phyloP scores from a whole-genome alignment of 805 yeast genomes.

The Kuraishia ogatae region DNA sequence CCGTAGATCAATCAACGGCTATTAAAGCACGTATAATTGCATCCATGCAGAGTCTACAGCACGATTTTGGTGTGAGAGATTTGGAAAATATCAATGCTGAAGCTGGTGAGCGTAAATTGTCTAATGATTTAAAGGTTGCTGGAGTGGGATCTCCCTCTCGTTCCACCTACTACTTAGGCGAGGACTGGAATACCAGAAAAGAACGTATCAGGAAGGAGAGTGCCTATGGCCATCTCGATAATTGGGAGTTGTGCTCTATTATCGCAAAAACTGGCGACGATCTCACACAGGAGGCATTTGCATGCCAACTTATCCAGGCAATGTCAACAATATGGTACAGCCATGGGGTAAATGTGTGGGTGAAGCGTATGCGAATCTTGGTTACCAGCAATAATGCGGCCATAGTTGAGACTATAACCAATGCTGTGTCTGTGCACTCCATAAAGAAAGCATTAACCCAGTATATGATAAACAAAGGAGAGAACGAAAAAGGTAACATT shows the following conservation, averaged over 20 bases:
- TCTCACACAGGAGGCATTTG: slow-evolving; percentile 94
- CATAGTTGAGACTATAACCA: slow-evolving; percentile 90
- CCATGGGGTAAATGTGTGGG: slow-evolving; percentile 73
- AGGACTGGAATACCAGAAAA: slow-evolving; percentile 84
- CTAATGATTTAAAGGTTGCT: slow-evolving; percentile 84
- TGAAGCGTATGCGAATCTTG: slow-evolving; percentile 84
- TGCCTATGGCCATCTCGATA: slow-evolving; percentile 74
- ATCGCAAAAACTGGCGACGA: slow-evolving; percentile 97
- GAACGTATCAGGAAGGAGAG: slow-evolving; percentile 73
- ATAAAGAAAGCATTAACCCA: slow-evolving; percentile 88
- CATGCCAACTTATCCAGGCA: slow-evolving; percentile 86
- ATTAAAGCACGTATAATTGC: slow-evolving; percentile 64
- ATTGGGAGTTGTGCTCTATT: slow-evolving; percentile 94
- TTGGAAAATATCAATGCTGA: slow-evolving; percentile 48
- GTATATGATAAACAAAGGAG: slow-evolving; percentile 55
- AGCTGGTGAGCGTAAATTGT: slow-evolving; percentile 87
- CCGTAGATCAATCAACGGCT: slow-evolving; percentile 52
- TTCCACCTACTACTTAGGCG: slow-evolving; percentile 55
- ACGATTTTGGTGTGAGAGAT: slow-evolving; percentile 48
- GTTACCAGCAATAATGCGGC: slow-evolving; percentile 90
- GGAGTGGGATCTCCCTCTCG: slow-evolving; percentile 39
- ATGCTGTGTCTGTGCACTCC: slow-evolving; percentile 90
- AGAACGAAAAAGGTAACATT: slow-evolving; percentile 60
- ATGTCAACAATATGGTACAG: slow-evolving; percentile 80
- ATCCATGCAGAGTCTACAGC: slow-evolving; percentile 71